A percentile compares a stretch with the other conserved stretches of the same genome.
phyloP scores from a whole-genome alignment of 352 stramenopile species.

The Pythium phragmitis region DNA sequence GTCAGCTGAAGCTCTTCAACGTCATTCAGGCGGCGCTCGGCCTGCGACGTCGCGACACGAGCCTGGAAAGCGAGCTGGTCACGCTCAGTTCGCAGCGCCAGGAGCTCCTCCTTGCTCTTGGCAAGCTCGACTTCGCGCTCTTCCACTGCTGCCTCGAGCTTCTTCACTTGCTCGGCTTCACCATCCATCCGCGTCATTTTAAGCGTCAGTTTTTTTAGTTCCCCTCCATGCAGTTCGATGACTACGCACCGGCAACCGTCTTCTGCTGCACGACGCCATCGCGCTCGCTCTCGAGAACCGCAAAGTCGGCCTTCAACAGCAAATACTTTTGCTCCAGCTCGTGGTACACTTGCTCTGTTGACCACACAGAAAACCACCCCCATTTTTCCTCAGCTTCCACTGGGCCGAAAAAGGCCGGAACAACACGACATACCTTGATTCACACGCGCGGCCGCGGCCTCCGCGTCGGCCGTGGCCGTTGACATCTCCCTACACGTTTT shows the following conservation, averaged over 20 bases:
- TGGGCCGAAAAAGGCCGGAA: background rate
- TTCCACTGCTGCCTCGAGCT: slow-evolving; percentile 23
- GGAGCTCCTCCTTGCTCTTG: slow-evolving; percentile 41
- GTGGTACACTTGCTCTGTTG: slow-evolving; percentile 72
- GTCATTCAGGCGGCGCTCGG: slow-evolving; percentile 60
- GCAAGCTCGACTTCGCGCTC: slow-evolving; percentile 33
- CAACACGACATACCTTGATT: slow-evolving; percentile 23
- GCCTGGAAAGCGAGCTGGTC: slow-evolving; percentile 55
- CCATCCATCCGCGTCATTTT: background rate
- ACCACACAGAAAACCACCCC: background rate
- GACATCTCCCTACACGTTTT: slow-evolving; percentile 13
- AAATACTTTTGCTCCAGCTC: slow-evolving; percentile 78
- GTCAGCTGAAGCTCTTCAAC: slow-evolving; percentile 59
- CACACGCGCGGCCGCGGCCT: slow-evolving; percentile 20
- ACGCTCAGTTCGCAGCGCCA: slow-evolving; percentile 45
- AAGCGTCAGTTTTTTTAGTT: background rate
- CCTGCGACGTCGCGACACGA: slow-evolving; percentile 44
- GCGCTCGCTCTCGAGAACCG: slow-evolving; percentile 52
- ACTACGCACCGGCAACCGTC: slow-evolving; percentile 41
- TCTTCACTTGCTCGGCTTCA: slow-evolving; percentile 32
- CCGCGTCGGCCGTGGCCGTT: slow-evolving; percentile 10
- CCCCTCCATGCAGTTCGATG: background rate
- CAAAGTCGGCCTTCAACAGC: slow-evolving; percentile 56
- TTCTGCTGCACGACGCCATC: slow-evolving; percentile 48
- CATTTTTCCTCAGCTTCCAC: slow-evolving; percentile 6